phyloP scores from a whole-genome alignment of 306 rosid genomes.

The Psophocarpus tetragonolobus region DNA sequence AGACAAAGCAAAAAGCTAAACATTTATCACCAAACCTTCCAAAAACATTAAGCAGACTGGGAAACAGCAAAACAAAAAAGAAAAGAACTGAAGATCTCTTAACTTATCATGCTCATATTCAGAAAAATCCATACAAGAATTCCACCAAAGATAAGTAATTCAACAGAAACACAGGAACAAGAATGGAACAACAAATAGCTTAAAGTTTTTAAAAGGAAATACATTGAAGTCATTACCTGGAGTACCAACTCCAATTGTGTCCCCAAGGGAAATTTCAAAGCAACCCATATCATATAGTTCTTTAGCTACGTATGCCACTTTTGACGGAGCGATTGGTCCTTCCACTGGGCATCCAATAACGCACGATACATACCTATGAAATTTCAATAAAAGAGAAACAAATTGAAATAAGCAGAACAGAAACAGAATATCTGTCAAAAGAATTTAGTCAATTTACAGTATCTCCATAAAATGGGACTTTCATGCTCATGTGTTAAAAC shows the following conservation, averaged over 20 bases:
- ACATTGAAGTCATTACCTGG: constrained; percentile 61
- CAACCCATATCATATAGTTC: constrained; percentile 92
- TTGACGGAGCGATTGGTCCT: constrained; percentile 78
- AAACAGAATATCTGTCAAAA: not conserved
- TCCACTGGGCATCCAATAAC: constrained; percentile 93
- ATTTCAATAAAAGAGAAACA: constrained; percentile 27
- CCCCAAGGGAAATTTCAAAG: constrained; percentile 94
- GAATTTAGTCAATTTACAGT: constrained; percentile 9
- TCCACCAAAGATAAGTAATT: not conserved
- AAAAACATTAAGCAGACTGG: not conserved
- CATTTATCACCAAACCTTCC: constrained; percentile 5
- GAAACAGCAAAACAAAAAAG: not conserved
- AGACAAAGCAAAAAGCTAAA: not conserved
- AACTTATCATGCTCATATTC: not conserved
- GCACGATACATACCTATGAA: constrained; percentile 84
- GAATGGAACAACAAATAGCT: not conserved
- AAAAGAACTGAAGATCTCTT: not conserved
- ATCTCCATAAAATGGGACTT: constrained; percentile 2
- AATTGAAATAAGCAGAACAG: constrained; percentile 17
- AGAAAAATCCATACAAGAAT: not conserved
- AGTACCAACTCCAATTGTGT: constrained; percentile 90
- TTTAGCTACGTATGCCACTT: constrained; percentile 89
- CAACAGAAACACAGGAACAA: not conserved
- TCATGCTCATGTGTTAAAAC: not conserved
- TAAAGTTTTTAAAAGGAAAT: not conserved